A percentile compares a stretch with the other conserved stretches of the same genome.
These are phyloP conservation scores for Citrus australasica DNA, from an alignment of 345 rosid species.

Conservation along the genomic window DNA sequence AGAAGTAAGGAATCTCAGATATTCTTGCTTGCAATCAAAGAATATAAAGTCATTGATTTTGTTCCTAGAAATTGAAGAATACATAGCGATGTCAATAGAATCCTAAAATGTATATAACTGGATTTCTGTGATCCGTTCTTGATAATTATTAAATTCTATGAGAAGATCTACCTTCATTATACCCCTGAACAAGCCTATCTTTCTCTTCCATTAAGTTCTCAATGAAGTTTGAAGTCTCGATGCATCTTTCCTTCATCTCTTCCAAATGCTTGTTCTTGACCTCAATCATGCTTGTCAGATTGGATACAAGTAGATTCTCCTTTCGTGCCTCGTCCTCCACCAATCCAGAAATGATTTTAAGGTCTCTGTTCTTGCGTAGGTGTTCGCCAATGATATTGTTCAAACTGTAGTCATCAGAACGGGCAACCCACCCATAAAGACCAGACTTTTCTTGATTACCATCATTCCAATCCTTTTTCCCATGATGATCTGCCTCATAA, in stretches of 20 bases:
- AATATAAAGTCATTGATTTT: background rate
- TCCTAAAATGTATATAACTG: background rate
- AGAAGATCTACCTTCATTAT: conserved; percentile 62
- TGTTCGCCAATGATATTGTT: conserved; percentile 67
- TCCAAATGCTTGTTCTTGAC: conserved; percentile 46
- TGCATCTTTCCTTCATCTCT: conserved; percentile 55
- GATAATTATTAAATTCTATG: background rate
- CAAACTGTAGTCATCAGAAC: conserved; percentile 68
- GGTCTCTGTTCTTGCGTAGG: conserved; percentile 69
- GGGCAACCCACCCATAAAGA: conserved; percentile 93
- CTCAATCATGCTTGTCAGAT: conserved; percentile 50
- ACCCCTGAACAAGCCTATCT: conserved; percentile 67
- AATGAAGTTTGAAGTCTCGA: conserved; percentile 49
- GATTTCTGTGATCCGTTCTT: conserved; percentile 5
- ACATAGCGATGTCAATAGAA: background rate
- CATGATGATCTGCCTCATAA: conserved; percentile 76
- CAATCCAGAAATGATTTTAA: conserved; percentile 66
- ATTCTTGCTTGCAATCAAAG: background rate
- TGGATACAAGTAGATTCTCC: conserved; percentile 58
- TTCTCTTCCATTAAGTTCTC: conserved; percentile 57
- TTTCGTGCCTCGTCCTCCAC: conserved; percentile 88
- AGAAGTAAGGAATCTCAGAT: background rate
- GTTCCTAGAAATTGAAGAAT: too few relatives aligned
- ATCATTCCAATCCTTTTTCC: conserved; percentile 66
- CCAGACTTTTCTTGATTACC: conserved; percentile 40